A percentile compares a stretch with the other conserved stretches of the same genome.
phyloP scores from a whole-genome alignment of 2,329 filamentous ascomycete genomes.

The Hypoxylon sp. region DNA sequence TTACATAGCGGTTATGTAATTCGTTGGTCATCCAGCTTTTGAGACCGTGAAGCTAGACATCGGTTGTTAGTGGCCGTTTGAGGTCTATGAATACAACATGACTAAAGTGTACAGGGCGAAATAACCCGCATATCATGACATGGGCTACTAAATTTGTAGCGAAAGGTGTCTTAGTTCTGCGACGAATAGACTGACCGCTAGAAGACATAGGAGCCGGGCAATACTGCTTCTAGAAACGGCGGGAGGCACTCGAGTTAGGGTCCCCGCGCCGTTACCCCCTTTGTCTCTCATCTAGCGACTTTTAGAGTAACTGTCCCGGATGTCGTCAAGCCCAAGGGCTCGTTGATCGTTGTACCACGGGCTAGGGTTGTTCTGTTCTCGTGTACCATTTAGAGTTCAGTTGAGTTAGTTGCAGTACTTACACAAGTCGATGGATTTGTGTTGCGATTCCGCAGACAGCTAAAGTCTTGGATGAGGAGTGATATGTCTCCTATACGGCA shows the following conservation, averaged over 20 bases:
- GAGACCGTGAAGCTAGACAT: neutral
- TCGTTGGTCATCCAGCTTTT: constrained; percentile 2
- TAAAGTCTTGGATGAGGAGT: constrained; percentile 9
- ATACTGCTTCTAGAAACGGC: constrained; percentile 30
- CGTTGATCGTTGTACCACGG: constrained; percentile 9
- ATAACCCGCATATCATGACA: constrained; percentile 19
- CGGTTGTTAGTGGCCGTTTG: neutral
- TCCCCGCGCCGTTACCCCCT: neutral
- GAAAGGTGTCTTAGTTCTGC: constrained; percentile 22
- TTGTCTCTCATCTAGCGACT: constrained; percentile 2
- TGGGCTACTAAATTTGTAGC: constrained; percentile 5
- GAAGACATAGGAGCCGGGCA: constrained; percentile 5
- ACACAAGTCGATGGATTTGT: constrained; percentile 23
- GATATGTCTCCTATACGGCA: constrained; percentile 11
- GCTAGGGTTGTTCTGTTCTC: constrained; percentile 1
- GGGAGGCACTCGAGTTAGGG: constrained; percentile 4
- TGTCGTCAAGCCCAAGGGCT: neutral
- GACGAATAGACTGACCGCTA: neutral
- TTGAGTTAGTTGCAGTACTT: constrained; percentile 4
- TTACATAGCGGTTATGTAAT: constrained; percentile 1
- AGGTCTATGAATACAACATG: constrained; percentile 7
- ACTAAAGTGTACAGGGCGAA: constrained; percentile 14
- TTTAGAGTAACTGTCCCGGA: neutral
- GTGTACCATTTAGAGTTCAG: constrained; percentile 5
- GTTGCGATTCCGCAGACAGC: constrained; percentile 5